Percentiles rank a stretch among this genome's conserved stretches.
Conservation (phyloP, 371 early-diverging fungal species). For the Rhizopus arrhizus region DNA sequence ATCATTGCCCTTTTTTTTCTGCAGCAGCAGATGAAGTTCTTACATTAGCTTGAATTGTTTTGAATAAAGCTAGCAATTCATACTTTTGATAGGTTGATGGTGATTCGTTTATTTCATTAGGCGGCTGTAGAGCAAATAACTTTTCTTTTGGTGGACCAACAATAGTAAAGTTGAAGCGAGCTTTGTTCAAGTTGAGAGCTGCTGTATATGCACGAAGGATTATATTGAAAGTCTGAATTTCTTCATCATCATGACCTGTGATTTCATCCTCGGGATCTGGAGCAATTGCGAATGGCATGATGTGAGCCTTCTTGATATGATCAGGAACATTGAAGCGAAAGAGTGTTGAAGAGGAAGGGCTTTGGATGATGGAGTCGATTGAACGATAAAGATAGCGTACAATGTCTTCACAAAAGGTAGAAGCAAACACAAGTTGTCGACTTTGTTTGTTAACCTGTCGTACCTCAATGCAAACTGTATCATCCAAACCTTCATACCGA, state of each 20-base stretch:
- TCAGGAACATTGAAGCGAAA: slow-evolving; percentile 25
- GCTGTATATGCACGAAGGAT: slow-evolving; percentile 43
- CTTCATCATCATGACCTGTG: slow-evolving; percentile 12
- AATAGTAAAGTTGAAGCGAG: slow-evolving; percentile 29
- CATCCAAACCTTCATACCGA: slow-evolving; percentile 33
- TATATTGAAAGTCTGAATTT: slow-evolving; percentile 21
- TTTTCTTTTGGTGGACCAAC: slow-evolving; percentile 15
- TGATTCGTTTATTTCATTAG: slow-evolving; percentile 31
- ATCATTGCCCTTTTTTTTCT: neutral
- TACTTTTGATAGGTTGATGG: slow-evolving; percentile 31
- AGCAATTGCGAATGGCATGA: slow-evolving; percentile 7
- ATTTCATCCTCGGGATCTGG: slow-evolving; percentile 25
- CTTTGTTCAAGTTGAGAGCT: slow-evolving; percentile 45
- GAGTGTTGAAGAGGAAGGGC: neutral
- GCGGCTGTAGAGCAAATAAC: slow-evolving; percentile 29
- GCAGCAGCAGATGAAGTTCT: slow-evolving; percentile 3
- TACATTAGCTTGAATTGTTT: slow-evolving; percentile 38
- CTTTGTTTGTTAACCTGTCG: slow-evolving; percentile 29
- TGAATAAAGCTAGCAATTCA: slow-evolving; percentile 42
- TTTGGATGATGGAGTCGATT: slow-evolving; percentile 30
- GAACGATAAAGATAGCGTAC: slow-evolving; percentile 37
- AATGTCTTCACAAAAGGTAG: slow-evolving; percentile 37
- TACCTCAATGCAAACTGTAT: slow-evolving; percentile 37
- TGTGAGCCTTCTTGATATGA: slow-evolving; percentile 13
- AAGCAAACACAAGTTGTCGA: slow-evolving; percentile 33